Evolutionary conservation across 108 stramenopile species (phyloP).

Genomic region (Cylindrotheca closterium): DNA sequence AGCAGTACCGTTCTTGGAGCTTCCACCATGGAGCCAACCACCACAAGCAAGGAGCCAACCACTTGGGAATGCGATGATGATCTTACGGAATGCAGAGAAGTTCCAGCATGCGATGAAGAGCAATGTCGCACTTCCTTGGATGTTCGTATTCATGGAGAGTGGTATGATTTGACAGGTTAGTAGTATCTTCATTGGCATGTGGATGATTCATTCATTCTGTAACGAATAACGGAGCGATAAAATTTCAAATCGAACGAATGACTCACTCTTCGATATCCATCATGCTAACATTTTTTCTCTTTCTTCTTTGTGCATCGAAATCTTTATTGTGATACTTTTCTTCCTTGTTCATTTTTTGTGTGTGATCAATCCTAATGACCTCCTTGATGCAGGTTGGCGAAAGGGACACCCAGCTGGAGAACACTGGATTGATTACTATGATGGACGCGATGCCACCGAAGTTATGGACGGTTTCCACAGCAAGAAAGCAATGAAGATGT

Average conservation of each 20-base stretch:
- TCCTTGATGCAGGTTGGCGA: conserved; percentile 84
- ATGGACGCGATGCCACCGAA: conserved; percentile 92
- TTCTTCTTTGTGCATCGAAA: too few relatives aligned
- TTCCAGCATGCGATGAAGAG: conserved; percentile 60
- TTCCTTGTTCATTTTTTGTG: too few relatives aligned
- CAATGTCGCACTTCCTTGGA: conserved; percentile 69
- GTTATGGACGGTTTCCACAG: conserved; percentile 94
- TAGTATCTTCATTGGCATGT: too few relatives aligned
- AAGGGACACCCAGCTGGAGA: conserved; percentile 89
- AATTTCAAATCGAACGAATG: not conserved
- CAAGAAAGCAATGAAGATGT: conserved; percentile 75
- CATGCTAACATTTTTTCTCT: too few relatives aligned
- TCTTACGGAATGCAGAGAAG: conserved; percentile 56
- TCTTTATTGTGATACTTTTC: too few relatives aligned
- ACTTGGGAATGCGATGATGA: conserved; percentile 76
- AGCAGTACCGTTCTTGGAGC: too few relatives aligned
- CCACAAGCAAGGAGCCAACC: not conserved
- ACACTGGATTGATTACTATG: conserved; percentile 94
- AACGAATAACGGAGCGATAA: not conserved
- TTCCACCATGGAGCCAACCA: not conserved
- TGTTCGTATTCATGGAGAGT: conserved; percentile 82
- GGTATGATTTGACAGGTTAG: conserved; percentile 88
- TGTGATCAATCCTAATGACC: too few relatives aligned
- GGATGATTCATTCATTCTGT: conserved; percentile 1
- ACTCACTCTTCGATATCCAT: not conserved